Base-by-base conservation (phyloP, 129 eudicot species). In the Cynara cardunculus region DNA sequence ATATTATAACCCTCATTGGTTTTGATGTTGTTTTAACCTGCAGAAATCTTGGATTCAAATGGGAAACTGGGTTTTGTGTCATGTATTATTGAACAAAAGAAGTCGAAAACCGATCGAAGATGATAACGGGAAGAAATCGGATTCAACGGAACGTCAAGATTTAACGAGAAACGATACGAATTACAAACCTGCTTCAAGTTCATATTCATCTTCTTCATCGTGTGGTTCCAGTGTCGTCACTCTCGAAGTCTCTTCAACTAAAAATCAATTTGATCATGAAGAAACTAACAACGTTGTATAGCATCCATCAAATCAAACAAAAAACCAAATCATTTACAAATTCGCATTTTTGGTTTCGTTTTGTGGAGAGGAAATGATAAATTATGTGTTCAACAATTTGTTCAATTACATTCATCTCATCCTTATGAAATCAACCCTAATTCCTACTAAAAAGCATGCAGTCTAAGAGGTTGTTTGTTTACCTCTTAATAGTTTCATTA, bases 51-150 rank as follows among this genome's bases (percentile, higher is more conserved):
- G 81, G 89, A 75, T 77, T 28, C 85, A 83, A 83, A 41, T 89
- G 76, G 97, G 92, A 26, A 86, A 91, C 74, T 94, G 97, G 98
- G 89, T 91, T n/a, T 79, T 91, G 25, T 91, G 97, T 80, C 92
- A 87, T 70, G 73, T 94, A 22, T 86, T 94, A 67, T 68, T 81
- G 81, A 89, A 80, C 84, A 89, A 82, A 74, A 68, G 90, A 78
- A 80, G 84, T 27, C 82, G 68, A 39, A 83, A 26, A 71, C 14
- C 78, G 2, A 25, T 37, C 30, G 78, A 70, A 35, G 30, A 71
- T 76, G 78, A 76, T 70, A 70, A 26, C 8, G 1, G 30, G 77
- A 59, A 18, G 68, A 31, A 65, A 9, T 37, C 27, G 35, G 74
- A 76, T 13, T 81, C 77, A 37, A 34, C 2, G 1, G 81, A 71